Evolutionary conservation across 2,329 filamentous ascomycete genomes (phyloP).

Genomic region (Alternaria sp.): DNA sequence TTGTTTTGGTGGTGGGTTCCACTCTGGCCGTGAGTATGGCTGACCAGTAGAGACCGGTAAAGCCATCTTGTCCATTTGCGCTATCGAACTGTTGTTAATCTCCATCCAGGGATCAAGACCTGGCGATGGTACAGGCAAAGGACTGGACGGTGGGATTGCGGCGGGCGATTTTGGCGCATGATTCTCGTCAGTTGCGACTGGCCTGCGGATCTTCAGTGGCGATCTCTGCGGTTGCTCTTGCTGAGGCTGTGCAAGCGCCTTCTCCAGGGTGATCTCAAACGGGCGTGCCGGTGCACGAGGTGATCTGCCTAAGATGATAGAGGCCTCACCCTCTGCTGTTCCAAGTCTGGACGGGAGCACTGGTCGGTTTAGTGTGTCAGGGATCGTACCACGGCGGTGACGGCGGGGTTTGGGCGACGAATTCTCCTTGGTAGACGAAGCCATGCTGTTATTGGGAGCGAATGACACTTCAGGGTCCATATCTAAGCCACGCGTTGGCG

Average conservation of each 20-base stretch:
- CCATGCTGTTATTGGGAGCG: slow-evolving; percentile 22
- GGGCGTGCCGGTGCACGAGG: slow-evolving; percentile 13
- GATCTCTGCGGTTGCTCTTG: slow-evolving; percentile 24
- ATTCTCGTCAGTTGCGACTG: slow-evolving; percentile 31
- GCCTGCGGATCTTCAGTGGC: slow-evolving; percentile 26
- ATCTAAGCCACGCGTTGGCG: slow-evolving; percentile 13
- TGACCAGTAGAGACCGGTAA: slow-evolving; percentile 38
- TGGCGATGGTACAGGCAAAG: slow-evolving; percentile 40
- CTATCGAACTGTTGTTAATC: slow-evolving; percentile 37
- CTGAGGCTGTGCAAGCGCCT: slow-evolving; percentile 9
- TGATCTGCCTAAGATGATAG: slow-evolving; percentile 29
- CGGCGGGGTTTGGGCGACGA: slow-evolving; percentile 32
- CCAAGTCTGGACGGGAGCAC: slow-evolving; percentile 19
- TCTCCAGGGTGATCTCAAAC: slow-evolving; percentile 14
- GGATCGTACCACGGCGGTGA: slow-evolving; percentile 31
- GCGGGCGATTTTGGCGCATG: slow-evolving; percentile 24
- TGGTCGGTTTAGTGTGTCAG: slow-evolving; percentile 21
- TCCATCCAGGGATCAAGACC: slow-evolving; percentile 40
- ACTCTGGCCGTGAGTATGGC: slow-evolving; percentile 32
- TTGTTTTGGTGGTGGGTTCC: slow-evolving; percentile 28
- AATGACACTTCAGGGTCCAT: slow-evolving; percentile 19
- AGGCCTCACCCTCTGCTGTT: slow-evolving; percentile 24
- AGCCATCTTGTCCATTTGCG: slow-evolving; percentile 40
- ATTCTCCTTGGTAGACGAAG: slow-evolving; percentile 40
- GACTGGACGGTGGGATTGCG: slow-evolving; percentile 32